Conservation (phyloP, 2,329 filamentous ascomycete species). For the Madurella mycetomatis region DNA sequence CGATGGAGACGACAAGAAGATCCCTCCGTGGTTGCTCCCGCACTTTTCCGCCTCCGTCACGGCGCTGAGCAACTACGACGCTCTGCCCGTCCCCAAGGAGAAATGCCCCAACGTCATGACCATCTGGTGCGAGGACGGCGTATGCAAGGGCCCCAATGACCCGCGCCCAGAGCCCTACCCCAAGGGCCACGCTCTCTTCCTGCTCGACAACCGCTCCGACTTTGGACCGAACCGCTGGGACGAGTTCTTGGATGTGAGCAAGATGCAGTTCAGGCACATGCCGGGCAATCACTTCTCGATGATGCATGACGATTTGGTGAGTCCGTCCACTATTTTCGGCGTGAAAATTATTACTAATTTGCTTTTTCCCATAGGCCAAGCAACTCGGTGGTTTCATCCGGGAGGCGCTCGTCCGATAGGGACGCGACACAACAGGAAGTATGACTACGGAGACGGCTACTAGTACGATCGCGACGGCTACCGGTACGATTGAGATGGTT, state of each 20-base stretch:
- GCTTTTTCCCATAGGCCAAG: constrained; percentile 30
- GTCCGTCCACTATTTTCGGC: constrained; percentile 14
- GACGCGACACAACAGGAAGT: neutral
- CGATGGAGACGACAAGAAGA: constrained; percentile 53
- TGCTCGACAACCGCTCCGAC: constrained; percentile 68
- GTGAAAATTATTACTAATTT: constrained; percentile 18
- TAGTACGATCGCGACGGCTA: neutral
- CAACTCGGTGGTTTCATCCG: constrained; percentile 34
- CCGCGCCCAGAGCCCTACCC: constrained; percentile 59
- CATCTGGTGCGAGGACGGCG: constrained; percentile 70
- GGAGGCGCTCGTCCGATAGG: constrained; percentile 29
- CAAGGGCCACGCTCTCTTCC: constrained; percentile 60
- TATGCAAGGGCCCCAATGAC: constrained; percentile 63
- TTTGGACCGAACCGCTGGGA: constrained; percentile 69
- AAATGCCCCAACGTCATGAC: constrained; percentile 58
- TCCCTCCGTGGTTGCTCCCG: constrained; percentile 68
- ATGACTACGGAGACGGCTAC: neutral
- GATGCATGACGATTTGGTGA: constrained; percentile 58
- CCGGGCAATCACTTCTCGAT: constrained; percentile 71
- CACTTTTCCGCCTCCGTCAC: constrained; percentile 68
- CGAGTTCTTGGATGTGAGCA: constrained; percentile 56
- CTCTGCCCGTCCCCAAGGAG: constrained; percentile 56
- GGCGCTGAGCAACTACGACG: constrained; percentile 65
- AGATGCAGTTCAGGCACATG: constrained; percentile 63
- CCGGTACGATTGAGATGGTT: neutral